Evolutionary conservation across 2,329 filamentous ascomycete species (phyloP).

Genomic region (Pseudogymnoascus pannorum): DNA sequence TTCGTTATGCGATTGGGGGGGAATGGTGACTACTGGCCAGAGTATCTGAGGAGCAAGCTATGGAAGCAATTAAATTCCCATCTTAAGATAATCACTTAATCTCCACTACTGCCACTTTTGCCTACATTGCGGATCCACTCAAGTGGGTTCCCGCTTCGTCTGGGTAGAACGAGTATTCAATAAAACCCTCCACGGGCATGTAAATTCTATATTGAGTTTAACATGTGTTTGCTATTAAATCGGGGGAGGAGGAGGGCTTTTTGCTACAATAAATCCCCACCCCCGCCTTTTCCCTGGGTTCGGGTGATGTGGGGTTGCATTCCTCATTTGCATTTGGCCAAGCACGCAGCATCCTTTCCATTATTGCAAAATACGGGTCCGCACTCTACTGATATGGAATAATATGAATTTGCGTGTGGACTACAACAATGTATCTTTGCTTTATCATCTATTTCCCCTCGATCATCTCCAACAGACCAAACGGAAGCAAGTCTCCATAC

Average conservation of each 20-base stretch:
- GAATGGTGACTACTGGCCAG: conserved; percentile 31
- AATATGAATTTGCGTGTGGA: not conserved
- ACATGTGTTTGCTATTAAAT: not conserved
- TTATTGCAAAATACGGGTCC: not conserved
- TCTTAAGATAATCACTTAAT: not conserved
- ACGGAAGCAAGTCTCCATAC: not conserved
- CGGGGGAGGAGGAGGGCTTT: not conserved
- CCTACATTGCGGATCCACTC: not conserved
- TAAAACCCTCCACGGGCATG: not conserved
- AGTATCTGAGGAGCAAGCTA: not conserved
- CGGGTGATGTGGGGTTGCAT: not conserved
- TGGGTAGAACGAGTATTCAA: not conserved
- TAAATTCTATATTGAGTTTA: not conserved
- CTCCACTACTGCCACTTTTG: not conserved
- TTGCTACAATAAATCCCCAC: not conserved
- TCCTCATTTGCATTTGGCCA: not conserved
- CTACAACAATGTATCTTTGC: not conserved
- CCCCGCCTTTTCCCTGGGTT: not conserved
- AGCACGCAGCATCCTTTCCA: not conserved
- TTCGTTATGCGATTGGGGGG: conserved; percentile 46
- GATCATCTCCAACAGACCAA: not conserved
- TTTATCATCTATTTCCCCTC: not conserved
- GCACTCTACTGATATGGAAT: not conserved
- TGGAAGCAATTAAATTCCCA: not conserved
- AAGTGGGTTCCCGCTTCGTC: not conserved